A percentile compares a stretch with the other conserved stretches of the same genome.
phyloP scores from a whole-genome alignment of 2,329 filamentous ascomycete genomes.

The Stachybotrys chlorohalonatus region DNA sequence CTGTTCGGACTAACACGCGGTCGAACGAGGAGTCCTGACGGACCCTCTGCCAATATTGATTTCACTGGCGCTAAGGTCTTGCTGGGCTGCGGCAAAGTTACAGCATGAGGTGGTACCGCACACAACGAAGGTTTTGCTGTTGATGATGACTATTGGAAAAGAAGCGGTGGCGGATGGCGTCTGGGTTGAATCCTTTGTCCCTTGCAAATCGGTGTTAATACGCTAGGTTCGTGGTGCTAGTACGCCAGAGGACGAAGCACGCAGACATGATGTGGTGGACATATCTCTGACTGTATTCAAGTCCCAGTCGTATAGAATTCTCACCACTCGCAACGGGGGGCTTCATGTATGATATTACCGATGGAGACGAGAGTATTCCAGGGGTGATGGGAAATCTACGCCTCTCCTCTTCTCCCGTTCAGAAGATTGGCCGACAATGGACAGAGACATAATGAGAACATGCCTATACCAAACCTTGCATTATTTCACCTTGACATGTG shows the following conservation, averaged over 20 bases:
- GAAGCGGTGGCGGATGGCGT: not conserved
- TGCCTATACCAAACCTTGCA: not conserved
- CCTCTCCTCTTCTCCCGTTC: not conserved
- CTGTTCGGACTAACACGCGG: constrained; percentile 28
- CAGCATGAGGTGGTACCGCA: not conserved
- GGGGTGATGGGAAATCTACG: not conserved
- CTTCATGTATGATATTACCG: not conserved
- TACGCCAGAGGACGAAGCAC: too few relatives aligned
- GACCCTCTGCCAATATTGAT: not conserved
- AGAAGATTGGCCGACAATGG: not conserved
- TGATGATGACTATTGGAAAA: not conserved
- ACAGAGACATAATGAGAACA: not conserved
- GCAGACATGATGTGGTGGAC: too few relatives aligned
- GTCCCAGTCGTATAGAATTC: too few relatives aligned
- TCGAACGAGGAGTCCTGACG: constrained; percentile 30
- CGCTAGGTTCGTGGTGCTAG: too few relatives aligned
- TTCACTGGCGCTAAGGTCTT: too few relatives aligned
- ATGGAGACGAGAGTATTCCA: not conserved
- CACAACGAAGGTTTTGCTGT: not conserved
- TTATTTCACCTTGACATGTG: too few relatives aligned
- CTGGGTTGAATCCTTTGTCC: not conserved
- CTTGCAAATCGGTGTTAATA: not conserved
- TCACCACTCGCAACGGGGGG: not conserved
- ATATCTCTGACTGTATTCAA: too few relatives aligned
- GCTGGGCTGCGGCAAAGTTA: not conserved